phyloP scores from a whole-genome alignment of 1,284 basidiomycete genomes.

The Ustilago xerochloae region DNA sequence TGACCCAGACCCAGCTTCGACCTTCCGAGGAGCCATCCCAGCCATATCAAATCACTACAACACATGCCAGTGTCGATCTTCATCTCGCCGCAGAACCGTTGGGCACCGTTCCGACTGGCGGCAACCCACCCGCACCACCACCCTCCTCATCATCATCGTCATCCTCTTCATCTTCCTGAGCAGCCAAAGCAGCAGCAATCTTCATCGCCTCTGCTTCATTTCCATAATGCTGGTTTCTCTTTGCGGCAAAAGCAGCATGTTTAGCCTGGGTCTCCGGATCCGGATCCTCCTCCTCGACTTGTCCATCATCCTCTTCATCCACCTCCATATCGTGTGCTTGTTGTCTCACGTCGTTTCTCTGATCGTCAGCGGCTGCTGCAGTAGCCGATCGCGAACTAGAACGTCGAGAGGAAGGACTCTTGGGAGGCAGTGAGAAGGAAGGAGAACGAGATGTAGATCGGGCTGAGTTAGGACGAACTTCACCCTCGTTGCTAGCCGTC shows the following conservation, averaged over 20 bases:
- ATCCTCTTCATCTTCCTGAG: conserved; percentile 63
- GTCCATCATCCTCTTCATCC: conserved; percentile 38
- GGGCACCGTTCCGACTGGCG: conserved; percentile 15
- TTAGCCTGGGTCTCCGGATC: conserved; percentile 60
- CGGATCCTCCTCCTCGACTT: conserved; percentile 54
- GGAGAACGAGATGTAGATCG: conserved; percentile 43
- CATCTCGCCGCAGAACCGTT: conserved; percentile 35
- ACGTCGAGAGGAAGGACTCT: conserved; percentile 49
- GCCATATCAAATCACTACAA: too few relatives aligned
- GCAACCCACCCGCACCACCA: conserved; percentile 23
- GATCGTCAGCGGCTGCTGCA: conserved; percentile 35
- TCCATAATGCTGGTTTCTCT: conserved; percentile 66
- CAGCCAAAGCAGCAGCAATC: conserved; percentile 54
- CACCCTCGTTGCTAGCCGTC: background rate
- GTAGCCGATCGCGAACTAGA: conserved; percentile 53
- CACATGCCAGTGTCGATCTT: too few relatives aligned
- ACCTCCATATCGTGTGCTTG: conserved; percentile 49
- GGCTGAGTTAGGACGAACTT: conserved; percentile 13
- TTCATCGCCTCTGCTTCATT: conserved; percentile 67
- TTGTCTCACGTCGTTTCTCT: conserved; percentile 48
- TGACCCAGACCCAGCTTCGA: too few relatives aligned
- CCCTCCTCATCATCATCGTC: conserved; percentile 50
- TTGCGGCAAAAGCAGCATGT: conserved; percentile 62
- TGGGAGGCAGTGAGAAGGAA: conserved; percentile 55
- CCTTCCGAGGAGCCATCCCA: too few relatives aligned